Evolutionary conservation across 352 stramenopile species (phyloP).

Genomic region (Halophytophthora batemanensis): DNA sequence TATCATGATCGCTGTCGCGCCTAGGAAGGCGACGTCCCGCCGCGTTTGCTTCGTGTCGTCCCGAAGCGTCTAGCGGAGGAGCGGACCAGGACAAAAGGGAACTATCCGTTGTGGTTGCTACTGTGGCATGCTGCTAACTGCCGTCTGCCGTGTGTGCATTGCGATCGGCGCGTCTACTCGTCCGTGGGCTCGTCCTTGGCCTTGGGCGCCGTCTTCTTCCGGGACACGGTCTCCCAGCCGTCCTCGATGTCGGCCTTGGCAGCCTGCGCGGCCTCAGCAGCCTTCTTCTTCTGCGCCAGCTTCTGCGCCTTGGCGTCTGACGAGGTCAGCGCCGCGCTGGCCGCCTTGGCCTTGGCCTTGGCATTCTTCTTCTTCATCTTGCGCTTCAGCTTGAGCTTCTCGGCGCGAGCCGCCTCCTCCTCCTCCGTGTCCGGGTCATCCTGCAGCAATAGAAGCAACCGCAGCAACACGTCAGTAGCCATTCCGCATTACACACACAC

Average conservation of each 20-base stretch:
- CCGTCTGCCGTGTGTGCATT: too few species aligned
- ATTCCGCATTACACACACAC: not conserved
- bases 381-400: constrained; percentile 79
- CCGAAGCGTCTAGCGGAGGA: too few species aligned
- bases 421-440: constrained; percentile 82
- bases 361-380: constrained; percentile 83
- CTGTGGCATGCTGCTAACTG: constrained; percentile 2
- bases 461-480: constrained; percentile 14
- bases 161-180: constrained; percentile 50
- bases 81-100: constrained; percentile 4
- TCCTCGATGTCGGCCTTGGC: constrained; percentile 71
- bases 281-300: constrained; percentile 53
- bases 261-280: constrained; percentile 19
- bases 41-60: too few species aligned
- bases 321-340: constrained; percentile 17
- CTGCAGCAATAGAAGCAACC: constrained; percentile 4
- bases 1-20: not conserved
- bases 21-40: not conserved
- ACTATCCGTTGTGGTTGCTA: constrained; percentile 13
- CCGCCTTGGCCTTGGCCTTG: constrained; percentile 49
- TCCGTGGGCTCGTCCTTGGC: constrained; percentile 37
- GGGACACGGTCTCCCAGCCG: constrained; percentile 75
- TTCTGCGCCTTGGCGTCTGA: constrained; percentile 33
- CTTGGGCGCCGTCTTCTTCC: constrained; percentile 59
- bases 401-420: constrained; percentile 66